Base-by-base conservation (phyloP, 306 rosid genomes). In the Trichosanthes truncata region DNA sequence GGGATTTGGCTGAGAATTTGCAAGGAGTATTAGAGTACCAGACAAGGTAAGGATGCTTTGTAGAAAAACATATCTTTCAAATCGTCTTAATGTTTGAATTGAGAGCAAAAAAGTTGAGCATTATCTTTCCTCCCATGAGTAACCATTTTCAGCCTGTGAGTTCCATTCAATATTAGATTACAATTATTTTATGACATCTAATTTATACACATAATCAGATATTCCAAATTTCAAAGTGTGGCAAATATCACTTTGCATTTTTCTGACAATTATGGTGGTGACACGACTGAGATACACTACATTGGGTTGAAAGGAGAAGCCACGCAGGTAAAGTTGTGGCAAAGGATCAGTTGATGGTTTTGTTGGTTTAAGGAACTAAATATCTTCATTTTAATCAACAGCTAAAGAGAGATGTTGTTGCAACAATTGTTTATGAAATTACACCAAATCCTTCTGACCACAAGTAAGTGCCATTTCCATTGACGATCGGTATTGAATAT, bases 281-380 rank as follows among this genome's bases (percentile, higher is more conserved):
- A 95, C 89, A 81, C 87, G 25, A 87, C 94, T 80, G 85, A 88
- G 82, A 93, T 95, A 84, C 89, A 88, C 84, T 95, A 95, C 69
- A 93, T 95, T 85, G 99, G 99, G 85, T 89, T 95, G 68, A 95
- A 95, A 85, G 99, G 99, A 26, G 96, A 95, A 88, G 97, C 99
- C 61, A 95, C 97, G 26, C 96, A 91, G 97, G 99, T 95, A 91
- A 82, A 79, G 15, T 80, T 36, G 36, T 79, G 55, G 69, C 78
- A 68, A 56, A 66, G 53, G 77, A 15, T 69, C 61, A 33, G 59
- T 59, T 83, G 45, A 60, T 6, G 20, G 26, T 80, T 82, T 66
- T 80, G 2, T 60, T 72, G 40, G 35, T 36, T 5, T 3, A 12
- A 68, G 63, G 55, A 40, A 84, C 57, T 66, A 53, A 79, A 78